These are phyloP conservation scores for Platanus orientalis DNA, from an alignment of 164 flowering plant genomes.

Conservation along the genomic window DNA sequence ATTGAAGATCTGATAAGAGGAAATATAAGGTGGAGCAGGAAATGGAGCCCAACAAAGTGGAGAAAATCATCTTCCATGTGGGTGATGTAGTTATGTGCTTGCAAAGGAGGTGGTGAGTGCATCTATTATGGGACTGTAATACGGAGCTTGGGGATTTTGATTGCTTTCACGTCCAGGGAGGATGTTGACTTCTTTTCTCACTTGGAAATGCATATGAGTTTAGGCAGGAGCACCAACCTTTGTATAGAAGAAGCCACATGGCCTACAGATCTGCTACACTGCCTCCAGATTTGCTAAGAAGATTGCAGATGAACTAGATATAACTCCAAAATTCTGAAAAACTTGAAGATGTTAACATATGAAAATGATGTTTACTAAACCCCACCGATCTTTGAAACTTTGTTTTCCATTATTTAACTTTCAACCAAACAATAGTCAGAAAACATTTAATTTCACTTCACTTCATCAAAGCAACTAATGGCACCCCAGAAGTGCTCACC, in stretches of 20 bases:
- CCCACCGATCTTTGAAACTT: too few species aligned
- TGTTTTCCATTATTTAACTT: too few species aligned
- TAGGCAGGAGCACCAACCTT: conserved; percentile 98
- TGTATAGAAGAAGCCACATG: conserved; percentile 99
- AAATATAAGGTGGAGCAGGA: conserved; percentile 93
- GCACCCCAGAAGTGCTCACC: too few species aligned
- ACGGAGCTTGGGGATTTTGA: conserved; percentile 95
- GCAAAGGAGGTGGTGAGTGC: conserved; percentile 94
- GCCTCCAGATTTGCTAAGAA: conserved; percentile 87
- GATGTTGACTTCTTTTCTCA: conserved; percentile 99
- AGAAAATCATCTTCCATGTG: conserved; percentile 93
- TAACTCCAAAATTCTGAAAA: conserved; percentile 95
- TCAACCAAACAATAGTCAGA: too few species aligned
- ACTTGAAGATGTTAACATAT: conserved; percentile 85
- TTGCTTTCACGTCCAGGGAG: conserved; percentile 89
- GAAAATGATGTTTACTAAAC: conserved; percentile 18
- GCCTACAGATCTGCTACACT: conserved; percentile 89
- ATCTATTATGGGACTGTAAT: conserved; percentile 90
- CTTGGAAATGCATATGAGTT: conserved; percentile 98
- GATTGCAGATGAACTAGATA: conserved; percentile 96
- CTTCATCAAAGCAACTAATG: too few species aligned
- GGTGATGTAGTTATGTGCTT: conserved; percentile 88
- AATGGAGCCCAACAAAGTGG: conserved; percentile 96
- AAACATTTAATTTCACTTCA: too few species aligned
- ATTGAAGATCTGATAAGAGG: conserved; percentile 99